These are phyloP conservation scores for Kandelia obovata DNA, from an alignment of 345 rosid species.

Conservation along the genomic window DNA sequence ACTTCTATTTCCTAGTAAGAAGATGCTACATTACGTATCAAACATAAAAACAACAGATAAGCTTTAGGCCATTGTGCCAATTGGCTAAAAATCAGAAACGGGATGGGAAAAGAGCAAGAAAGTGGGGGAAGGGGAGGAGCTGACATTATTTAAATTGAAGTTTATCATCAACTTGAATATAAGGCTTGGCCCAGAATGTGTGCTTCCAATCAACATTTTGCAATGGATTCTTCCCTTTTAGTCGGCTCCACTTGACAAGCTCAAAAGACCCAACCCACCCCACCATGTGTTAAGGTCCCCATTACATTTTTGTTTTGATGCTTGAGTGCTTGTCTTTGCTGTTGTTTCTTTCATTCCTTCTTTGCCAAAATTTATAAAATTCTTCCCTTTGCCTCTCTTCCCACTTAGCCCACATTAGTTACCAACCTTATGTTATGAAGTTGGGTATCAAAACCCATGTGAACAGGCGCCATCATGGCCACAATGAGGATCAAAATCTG, in stretches of 20 bases:
- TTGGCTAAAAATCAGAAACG: neutral
- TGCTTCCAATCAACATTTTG: conserved; percentile 54
- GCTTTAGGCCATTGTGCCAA: neutral
- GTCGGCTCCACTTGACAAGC: conserved; percentile 57
- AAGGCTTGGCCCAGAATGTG: conserved; percentile 28
- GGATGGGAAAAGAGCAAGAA: neutral
- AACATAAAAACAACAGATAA: conserved; percentile 6
- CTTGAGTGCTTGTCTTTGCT: conserved; percentile 55
- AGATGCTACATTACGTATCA: neutral
- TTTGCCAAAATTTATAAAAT: conserved; percentile 1
- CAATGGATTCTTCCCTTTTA: conserved; percentile 44
- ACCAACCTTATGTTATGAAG: conserved; percentile 21
- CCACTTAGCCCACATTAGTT: conserved; percentile 31
- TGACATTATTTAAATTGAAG: neutral
- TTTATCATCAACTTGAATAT: conserved; percentile 3
- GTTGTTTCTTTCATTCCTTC: conserved; percentile 45
- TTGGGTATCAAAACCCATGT: conserved; percentile 37
- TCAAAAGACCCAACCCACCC: conserved; percentile 27
- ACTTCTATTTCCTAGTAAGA: neutral
- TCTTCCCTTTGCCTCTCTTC: conserved; percentile 13
- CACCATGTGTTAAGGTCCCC: conserved; percentile 91
- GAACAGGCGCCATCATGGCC: conserved; percentile 34
- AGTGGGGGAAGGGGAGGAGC: too few relatives aligned
- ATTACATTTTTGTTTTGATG: conserved; percentile 47
- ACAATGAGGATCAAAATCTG: conserved; percentile 22